Evolutionary conservation across 2,329 filamentous ascomycete species (phyloP).

Genomic region (Fusarium beomiforme): DNA sequence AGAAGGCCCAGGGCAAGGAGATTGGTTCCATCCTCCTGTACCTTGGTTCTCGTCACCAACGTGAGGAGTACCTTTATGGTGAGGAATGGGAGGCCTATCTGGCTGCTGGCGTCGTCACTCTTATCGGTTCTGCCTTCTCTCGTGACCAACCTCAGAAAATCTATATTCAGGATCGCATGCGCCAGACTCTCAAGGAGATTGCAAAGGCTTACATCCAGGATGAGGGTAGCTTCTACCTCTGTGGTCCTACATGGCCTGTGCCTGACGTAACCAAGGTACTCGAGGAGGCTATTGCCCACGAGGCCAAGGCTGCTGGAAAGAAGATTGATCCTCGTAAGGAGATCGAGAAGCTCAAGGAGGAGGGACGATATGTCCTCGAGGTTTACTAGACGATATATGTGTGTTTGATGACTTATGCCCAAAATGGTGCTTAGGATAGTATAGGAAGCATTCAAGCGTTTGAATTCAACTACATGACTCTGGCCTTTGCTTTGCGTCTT

Average conservation of each 20-base stretch:
- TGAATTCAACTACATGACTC: constrained; percentile 23
- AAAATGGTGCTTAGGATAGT: constrained; percentile 37
- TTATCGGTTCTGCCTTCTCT: constrained; percentile 93
- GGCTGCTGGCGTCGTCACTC: constrained; percentile 92
- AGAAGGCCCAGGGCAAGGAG: constrained; percentile 95
- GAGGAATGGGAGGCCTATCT: constrained; percentile 99
- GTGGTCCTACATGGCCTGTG: constrained; percentile 97
- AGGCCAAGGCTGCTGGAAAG: constrained; percentile 75
- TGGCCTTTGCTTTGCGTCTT: background rate
- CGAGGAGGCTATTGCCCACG: constrained; percentile 86
- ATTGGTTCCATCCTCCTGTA: constrained; percentile 94
- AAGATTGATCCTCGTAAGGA: constrained; percentile 89
- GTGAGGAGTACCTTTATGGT: constrained; percentile 98
- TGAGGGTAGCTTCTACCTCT: constrained; percentile 95
- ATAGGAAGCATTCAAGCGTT: constrained; percentile 41
- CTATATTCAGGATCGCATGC: constrained; percentile 99
- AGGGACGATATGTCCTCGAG: constrained; percentile 92
- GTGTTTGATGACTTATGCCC: constrained; percentile 18
- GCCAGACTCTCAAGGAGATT: constrained; percentile 84
- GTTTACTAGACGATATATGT: constrained; percentile 74
- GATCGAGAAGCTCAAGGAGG: constrained; percentile 98
- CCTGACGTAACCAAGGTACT: constrained; percentile 95
- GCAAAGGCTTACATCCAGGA: constrained; percentile 86
- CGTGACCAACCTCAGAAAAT: constrained; percentile 98
- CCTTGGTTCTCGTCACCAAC: constrained; percentile 96